Conservation (phyloP, 257 asterid genomes). For the Plectranthus barbatus region DNA sequence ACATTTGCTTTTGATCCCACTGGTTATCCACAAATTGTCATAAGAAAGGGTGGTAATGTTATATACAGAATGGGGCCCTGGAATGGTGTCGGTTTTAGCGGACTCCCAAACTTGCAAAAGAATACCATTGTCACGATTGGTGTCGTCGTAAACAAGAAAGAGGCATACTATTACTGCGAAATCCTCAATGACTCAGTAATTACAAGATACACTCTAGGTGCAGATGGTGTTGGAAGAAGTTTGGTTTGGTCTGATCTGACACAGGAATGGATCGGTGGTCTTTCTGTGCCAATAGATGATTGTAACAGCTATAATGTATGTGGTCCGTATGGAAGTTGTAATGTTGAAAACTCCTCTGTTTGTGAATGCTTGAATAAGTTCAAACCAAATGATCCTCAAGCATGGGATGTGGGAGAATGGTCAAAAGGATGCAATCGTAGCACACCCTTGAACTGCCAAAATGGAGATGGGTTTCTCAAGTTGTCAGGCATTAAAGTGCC, state of each 20-base stretch:
- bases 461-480: constrained; percentile 4
- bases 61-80: constrained; percentile 26
- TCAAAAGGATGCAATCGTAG: neutral
- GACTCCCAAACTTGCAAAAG: constrained; percentile 6
- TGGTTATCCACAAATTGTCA: neutral
- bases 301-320: constrained; percentile 23
- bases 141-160: constrained; percentile 1
- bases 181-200: constrained; percentile 9
- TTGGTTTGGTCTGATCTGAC: constrained; percentile 20
- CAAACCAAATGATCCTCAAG: neutral
- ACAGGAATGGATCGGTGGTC: constrained; percentile 13
- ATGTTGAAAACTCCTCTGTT: neutral
- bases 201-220: constrained; percentile 8
- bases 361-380: constrained; percentile 6
- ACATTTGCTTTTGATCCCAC: neutral
- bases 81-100: constrained; percentile 31
- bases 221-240: constrained; percentile 7
- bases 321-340: constrained; percentile 12
- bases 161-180: constrained; percentile 15
- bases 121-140: neutral
- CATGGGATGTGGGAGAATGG: neutral
- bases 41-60: neutral
- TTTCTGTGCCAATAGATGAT: constrained; percentile 15
- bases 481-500: constrained; percentile 4
- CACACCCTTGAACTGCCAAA: neutral